Evolutionary conservation across 352 stramenopile genomes (phyloP), one percentile per base, ranked within the genome.

Genomic region (Phytophthora aleatoria): DNA sequence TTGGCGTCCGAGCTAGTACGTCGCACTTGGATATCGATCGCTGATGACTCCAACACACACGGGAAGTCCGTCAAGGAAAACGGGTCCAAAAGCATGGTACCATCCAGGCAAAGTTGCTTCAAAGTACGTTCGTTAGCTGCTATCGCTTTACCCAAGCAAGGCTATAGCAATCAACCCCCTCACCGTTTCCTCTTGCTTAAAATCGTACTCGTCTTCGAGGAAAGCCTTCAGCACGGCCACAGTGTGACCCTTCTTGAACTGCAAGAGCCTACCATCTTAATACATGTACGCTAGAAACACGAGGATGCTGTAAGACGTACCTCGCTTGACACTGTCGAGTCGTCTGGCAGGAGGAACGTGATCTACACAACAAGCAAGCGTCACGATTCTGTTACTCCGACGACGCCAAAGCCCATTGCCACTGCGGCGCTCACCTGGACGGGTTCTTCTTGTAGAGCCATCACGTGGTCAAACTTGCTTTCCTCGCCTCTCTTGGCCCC

Each of bases 201-300:
- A 51, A 27, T 83, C 76, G 51, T 61, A 81, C 55, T 90, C 78
- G 4, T 84, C 78, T 50, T 78, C 74, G 15, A 90, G 58, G 48
- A 85, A 90, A 41, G 69, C 61, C 56, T 90, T 90, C 26, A 88
- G 66, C 49, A 90, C 81, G 9, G 69, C 66, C 50, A 90, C 67
- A 1, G 79, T 90, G 36, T 90, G 81, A 0, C 81, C 81, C 52
- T 87, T 90, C 45, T 86, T 85, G 67, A 90, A 90, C 81, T 90
- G 54, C 5, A 28, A 44, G 38, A 3, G n/a, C 7, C 33, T 30
- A 52, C 64, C 44, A 13, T 9, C 43, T 35, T 5, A 60, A 5
- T 10, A 50, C 31, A 9, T 45, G 45, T 3, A 38, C n/a, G 31
- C 24, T n/a, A 9, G 5, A 52, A 11, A 2, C 31, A 9, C 45